phyloP scores from a whole-genome alignment of 2,329 filamentous ascomycete genomes.

The Aureobasidium lini region DNA sequence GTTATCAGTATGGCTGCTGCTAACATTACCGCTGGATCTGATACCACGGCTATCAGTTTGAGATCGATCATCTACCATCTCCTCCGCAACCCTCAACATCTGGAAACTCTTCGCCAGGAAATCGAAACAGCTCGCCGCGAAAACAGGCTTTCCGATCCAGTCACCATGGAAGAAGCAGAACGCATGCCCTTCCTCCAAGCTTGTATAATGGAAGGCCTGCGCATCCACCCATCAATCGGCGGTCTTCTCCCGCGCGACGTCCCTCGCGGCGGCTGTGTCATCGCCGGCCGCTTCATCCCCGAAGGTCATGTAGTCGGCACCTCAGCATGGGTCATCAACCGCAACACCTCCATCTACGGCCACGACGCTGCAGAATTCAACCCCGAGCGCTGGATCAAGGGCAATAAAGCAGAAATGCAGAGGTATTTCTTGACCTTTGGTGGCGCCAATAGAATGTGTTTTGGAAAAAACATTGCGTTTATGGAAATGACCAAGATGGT shows the following conservation, averaged over 20 bases:
- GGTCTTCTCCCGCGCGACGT: slow-evolving; percentile 12
- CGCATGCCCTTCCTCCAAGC: slow-evolving; percentile 26
- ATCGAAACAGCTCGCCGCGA: neutral
- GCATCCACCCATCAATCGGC: slow-evolving; percentile 24
- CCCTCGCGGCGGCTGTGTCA: slow-evolving; percentile 1
- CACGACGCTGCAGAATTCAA: slow-evolving; percentile 37
- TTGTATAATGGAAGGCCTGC: slow-evolving; percentile 26
- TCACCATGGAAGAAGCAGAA: slow-evolving; percentile 21
- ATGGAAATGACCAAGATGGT: slow-evolving; percentile 42
- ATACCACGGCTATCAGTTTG: slow-evolving; percentile 30
- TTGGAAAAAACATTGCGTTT: slow-evolving; percentile 42
- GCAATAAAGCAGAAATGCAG: slow-evolving; percentile 25
- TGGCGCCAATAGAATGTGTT: slow-evolving; percentile 38
- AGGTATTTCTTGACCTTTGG: slow-evolving; percentile 41
- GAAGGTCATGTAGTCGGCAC: slow-evolving; percentile 41
- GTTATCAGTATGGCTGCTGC: slow-evolving; percentile 19
- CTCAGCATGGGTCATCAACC: slow-evolving; percentile 36
- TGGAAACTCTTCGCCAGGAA: slow-evolving; percentile 20
- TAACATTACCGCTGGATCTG: slow-evolving; percentile 24
- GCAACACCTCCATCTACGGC: slow-evolving; percentile 32
- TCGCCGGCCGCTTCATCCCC: slow-evolving; percentile 36
- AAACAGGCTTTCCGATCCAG: slow-evolving; percentile 9
- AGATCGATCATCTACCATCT: slow-evolving; percentile 28
- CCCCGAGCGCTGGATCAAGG: slow-evolving; percentile 45
- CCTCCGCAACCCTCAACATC: slow-evolving; percentile 20